Percentiles rank a stretch among this genome's conserved stretches.
phyloP scores from a whole-genome alignment of 305 asterid species.

The Plantago rigida region DNA sequence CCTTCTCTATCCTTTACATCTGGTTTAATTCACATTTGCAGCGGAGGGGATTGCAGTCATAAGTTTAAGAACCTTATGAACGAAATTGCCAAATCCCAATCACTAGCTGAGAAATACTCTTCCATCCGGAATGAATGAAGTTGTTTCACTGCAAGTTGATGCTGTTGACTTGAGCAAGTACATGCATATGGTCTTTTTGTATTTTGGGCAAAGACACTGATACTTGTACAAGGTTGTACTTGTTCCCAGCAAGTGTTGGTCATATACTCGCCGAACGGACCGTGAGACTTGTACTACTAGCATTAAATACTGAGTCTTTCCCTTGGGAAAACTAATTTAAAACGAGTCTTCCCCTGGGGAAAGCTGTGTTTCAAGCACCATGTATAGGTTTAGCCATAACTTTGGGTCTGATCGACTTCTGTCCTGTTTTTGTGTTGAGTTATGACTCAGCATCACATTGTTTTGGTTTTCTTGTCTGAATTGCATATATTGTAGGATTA shows the following conservation, averaged over 20 bases:
- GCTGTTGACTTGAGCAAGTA: slow-evolving; percentile 4
- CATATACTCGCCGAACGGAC: no score
- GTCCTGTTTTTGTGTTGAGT: slow-evolving; percentile 18
- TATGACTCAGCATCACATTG: background rate
- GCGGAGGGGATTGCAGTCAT: slow-evolving; percentile 94
- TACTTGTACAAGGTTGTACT: slow-evolving; percentile 14
- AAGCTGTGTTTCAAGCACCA: slow-evolving; percentile 3
- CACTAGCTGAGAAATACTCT: slow-evolving; percentile 70
- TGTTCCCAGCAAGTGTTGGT: slow-evolving; percentile 2
- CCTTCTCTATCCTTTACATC: background rate
- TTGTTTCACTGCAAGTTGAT: slow-evolving; percentile 8
- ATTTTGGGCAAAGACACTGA: slow-evolving; percentile 14
- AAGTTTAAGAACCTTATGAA: slow-evolving; percentile 86
- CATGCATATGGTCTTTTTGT: background rate
- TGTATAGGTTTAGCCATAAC: slow-evolving; percentile 11
- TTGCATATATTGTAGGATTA: background rate
- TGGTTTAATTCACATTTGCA: slow-evolving; percentile 31
- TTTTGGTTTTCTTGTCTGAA: background rate
- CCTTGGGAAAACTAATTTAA: background rate
- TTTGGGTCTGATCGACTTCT: background rate
- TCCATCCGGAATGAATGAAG: slow-evolving; percentile 78
- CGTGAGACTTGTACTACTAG: background rate
- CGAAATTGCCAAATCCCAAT: slow-evolving; percentile 54
- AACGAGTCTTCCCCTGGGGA: background rate
- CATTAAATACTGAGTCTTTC: background rate